Base-by-base conservation (phyloP, 305 asterid genomes). In the Rubia occidens region DNA sequence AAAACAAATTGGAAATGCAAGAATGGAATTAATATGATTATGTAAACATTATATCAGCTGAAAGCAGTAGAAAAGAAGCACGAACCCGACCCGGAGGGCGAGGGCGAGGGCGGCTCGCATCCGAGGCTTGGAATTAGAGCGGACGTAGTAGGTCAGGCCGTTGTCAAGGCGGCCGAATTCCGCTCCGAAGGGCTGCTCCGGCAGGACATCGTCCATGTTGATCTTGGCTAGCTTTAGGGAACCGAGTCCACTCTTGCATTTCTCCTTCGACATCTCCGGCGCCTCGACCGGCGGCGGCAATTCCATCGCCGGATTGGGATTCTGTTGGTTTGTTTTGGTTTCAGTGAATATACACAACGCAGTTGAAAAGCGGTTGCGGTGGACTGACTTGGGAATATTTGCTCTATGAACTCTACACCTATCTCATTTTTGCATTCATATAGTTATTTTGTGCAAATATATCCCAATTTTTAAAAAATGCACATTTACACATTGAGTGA, bases 91-190 rank as follows among this genome's bases (percentile, higher is more conserved):
- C 79, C 84, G 86, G 60, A 26, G 2, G 2, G 29, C 98, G 67
- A 91, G 95, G 55, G 96, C 91, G 20, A 91, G 95, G 60, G 96
- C 96, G 64, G 98, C 96, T 80, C 98, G 83, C 98, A 91, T 91
- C 80, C 81, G 84, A 45, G 98, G 98, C 82, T 89, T 91, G 65
- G 95, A 86, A 85, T 89, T 91, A 82, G 83, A 82, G 65, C 98
- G 92, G 13, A 91, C 98, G 69, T 91, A 89, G 81, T 91, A 91
- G 60, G 92, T 81, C 66, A 91, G 88, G 11, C 96, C 98, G 69
- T 91, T 91, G 26, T 82, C 85, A 40, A 89, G 98, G 71, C 80
- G 85, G 72, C 98, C 98, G 74, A 85, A 85, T 40, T 88, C 87
- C 59, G 78, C 95, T 69, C 88, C 98, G 70, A 73, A 86, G 61